Conservation (phyloP, 192 early-diverging fungal species). For the Rhizophagus prolifer region DNA sequence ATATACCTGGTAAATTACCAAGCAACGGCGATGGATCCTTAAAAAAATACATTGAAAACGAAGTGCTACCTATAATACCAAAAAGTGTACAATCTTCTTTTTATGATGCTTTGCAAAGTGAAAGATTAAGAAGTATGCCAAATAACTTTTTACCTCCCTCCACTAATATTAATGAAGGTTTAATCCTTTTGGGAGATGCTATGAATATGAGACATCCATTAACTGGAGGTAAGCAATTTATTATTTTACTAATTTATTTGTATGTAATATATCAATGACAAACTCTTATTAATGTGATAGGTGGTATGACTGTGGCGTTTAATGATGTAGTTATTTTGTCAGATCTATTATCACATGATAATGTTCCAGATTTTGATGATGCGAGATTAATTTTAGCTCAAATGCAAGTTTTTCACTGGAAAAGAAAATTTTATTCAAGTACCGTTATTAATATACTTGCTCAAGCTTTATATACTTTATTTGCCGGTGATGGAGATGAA, state of each 20-base stretch:
- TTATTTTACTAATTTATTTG: too few relatives aligned
- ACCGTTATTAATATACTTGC: conserved; percentile 89
- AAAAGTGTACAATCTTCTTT: conserved; percentile 57
- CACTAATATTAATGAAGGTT: conserved; percentile 66
- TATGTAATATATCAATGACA: not conserved
- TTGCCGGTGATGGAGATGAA: conserved; percentile 78
- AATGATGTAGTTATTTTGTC: conserved; percentile 83
- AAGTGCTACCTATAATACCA: conserved; percentile 72
- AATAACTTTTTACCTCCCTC: conserved; percentile 88
- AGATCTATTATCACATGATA: conserved; percentile 53
- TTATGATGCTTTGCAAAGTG: conserved; percentile 64
- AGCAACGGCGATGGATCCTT: conserved; percentile 53
- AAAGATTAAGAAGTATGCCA: conserved; percentile 82
- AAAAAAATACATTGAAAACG: conserved; percentile 58
- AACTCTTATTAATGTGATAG: conserved; percentile 13
- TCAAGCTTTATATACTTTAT: conserved; percentile 87
- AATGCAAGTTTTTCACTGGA: conserved; percentile 74
- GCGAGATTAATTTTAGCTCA: conserved; percentile 47
- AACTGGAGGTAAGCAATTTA: conserved; percentile 69
- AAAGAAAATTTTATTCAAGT: conserved; percentile 64
- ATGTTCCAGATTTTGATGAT: conserved; percentile 51
- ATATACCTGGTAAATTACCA: conserved; percentile 90
- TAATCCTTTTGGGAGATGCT: conserved; percentile 90
- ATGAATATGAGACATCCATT: conserved; percentile 96
- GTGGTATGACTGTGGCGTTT: conserved; percentile 96